Evolutionary conservation across 495 filamentous ascomycete genomes (phyloP), one percentile per base, ranked within the genome.

Genomic region (Aspergillus sclerotioniger): DNA sequence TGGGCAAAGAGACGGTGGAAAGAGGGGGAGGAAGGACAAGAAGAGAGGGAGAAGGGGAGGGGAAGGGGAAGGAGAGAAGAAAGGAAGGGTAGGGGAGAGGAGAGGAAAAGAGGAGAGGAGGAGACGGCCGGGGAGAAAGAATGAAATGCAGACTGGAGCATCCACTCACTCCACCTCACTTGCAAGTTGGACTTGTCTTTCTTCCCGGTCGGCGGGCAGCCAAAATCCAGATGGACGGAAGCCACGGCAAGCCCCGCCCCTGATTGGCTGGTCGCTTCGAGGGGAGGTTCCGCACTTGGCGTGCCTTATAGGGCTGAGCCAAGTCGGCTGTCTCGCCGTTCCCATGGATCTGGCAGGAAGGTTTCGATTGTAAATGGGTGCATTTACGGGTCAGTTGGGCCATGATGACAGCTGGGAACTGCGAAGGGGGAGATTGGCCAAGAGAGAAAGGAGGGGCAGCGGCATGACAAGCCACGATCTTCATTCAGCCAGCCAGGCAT

Each of bases 241-340:
- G 37, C 12, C n/a, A n/a, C 37, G 37, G 37, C 8, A 6, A 6
- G 13, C 3, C 37, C 12, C 37, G n/a, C 37, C 12, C 5, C 25
- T 54, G 57, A 54, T 54, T 55, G 53, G 58, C 53, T 33, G 5
- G 2, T 25, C 25, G 15, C 6, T 12, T 45, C n/a, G 33, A 28
- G 25, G 10, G 53, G 29, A 25, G 39, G 21, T 50, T 41, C 39
- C 41, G 37, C 50, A 37, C 58, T 60, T 60, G 58, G 58, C 58
- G 39, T 54, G 59, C 59, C 59, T 46, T 57, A 46, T 62, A 62
- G 59, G 59, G 59, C 59, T 62, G 59, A 61, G 37, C 37, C 37
- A 41, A 41, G 37, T 41, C 37, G 37, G 37, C n/a, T 41, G 12
- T 3, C 13, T 41, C 37, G 12, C n/a, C 10, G 37, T 41, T 41